A percentile compares a stretch with the other conserved stretches of the same genome.
These are phyloP conservation scores for Monotropa hypopitys DNA, from an alignment of 179 eudicot genomes.

Conservation along the genomic window DNA sequence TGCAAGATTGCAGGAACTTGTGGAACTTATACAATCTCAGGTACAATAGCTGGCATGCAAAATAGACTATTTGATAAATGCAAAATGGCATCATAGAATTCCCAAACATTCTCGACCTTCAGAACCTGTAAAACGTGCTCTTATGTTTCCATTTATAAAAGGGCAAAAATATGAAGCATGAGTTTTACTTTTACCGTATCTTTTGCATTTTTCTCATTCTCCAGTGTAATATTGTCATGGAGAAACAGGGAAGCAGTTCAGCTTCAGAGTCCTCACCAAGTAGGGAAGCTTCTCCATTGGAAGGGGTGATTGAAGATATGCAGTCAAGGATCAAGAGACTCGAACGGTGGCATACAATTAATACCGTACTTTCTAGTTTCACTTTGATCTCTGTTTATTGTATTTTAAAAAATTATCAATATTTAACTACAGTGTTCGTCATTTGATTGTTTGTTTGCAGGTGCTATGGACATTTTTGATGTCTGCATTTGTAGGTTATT, in stretches of 20 bases:
- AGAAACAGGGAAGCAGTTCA: constrained; percentile 59
- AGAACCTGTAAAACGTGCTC: background rate
- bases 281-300: constrained; percentile 57
- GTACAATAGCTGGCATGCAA: constrained; percentile 22
- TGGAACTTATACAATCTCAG: constrained; percentile 81
- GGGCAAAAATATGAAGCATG: background rate
- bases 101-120: background rate
- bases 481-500: constrained; percentile 93
- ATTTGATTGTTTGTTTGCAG: constrained; percentile 23
- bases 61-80: background rate
- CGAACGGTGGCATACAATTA: constrained; percentile 83
- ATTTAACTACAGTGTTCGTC: background rate
- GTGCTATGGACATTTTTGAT: constrained; percentile 92
- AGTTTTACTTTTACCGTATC: background rate
- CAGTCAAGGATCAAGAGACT: constrained; percentile 82
- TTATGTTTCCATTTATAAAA: background rate
- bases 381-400: too few relatives aligned
- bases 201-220: constrained; percentile 4
- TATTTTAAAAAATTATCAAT: too few relatives aligned
- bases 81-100: background rate
- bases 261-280: constrained; percentile 74
- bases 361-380: too few relatives aligned
- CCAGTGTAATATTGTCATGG: constrained; percentile 14
- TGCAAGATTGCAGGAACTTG: constrained; percentile 78
- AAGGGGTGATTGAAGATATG: constrained; percentile 75